phyloP scores from a whole-genome alignment of 345 rosid genomes.

The Citrus glauca region DNA sequence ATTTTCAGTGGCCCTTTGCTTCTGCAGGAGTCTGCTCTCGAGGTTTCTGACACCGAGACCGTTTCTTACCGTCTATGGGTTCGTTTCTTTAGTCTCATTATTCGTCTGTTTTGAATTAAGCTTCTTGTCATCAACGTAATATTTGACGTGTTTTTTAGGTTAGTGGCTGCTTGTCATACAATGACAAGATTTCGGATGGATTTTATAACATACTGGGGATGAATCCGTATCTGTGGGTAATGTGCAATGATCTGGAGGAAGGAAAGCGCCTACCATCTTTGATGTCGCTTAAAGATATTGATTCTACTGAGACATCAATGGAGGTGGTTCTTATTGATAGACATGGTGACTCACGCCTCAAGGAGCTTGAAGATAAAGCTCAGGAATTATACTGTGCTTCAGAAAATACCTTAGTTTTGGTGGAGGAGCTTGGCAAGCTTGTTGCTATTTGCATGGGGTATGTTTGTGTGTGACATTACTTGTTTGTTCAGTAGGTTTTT shows the following conservation, averaged over 20 bases:
- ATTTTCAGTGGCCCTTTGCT: constrained; percentile 41
- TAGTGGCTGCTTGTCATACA: constrained; percentile 84
- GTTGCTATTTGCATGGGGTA: constrained; percentile 95
- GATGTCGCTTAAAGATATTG: constrained; percentile 62
- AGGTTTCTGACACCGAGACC: constrained; percentile 42
- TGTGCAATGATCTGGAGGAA: constrained; percentile 74
- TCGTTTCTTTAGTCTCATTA: background rate
- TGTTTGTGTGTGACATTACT: background rate
- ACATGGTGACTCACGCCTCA: constrained; percentile 66
- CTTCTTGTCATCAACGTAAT: background rate
- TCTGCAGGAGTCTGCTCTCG: constrained; percentile 29
- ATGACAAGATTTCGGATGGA: constrained; percentile 84
- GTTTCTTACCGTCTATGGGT: constrained; percentile 94
- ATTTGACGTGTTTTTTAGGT: constrained; percentile 37
- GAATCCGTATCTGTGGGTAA: constrained; percentile 90
- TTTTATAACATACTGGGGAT: constrained; percentile 91
- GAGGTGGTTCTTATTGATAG: constrained; percentile 84
- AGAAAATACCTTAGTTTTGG: constrained; percentile 59
- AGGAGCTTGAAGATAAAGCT: constrained; percentile 86
- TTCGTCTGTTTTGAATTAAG: background rate
- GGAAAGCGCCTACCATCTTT: constrained; percentile 68
- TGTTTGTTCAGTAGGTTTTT: background rate
- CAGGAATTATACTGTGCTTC: constrained; percentile 72
- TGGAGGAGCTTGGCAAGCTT: constrained; percentile 80
- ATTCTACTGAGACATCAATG: constrained; percentile 66